Conservation (phyloP, 2,329 filamentous ascomycete species). For the Paecilomyces fulvus region DNA sequence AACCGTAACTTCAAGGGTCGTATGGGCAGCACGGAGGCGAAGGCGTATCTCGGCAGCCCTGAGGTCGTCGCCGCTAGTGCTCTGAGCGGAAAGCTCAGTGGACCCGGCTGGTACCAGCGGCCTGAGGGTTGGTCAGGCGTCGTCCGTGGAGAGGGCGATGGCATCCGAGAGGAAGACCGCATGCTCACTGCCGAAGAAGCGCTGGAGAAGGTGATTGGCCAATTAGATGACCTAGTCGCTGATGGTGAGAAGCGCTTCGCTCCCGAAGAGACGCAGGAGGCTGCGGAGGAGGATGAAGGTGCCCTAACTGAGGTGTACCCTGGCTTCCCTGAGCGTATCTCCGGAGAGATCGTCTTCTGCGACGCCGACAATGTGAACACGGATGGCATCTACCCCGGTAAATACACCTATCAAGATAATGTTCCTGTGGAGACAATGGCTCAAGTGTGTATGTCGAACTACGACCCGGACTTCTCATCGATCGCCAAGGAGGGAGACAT, state of each 20-base stretch:
- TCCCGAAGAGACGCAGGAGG: slow-evolving; percentile 6
- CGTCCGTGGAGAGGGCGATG: slow-evolving; percentile 62
- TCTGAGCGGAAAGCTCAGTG: slow-evolving; percentile 46
- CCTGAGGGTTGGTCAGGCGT: slow-evolving; percentile 56
- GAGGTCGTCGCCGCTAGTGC: slow-evolving; percentile 91
- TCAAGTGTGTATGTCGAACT: slow-evolving; percentile 87
- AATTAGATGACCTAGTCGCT: slow-evolving; percentile 57
- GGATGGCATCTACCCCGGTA: slow-evolving; percentile 84
- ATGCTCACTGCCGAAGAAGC: slow-evolving; percentile 61
- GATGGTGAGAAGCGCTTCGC: slow-evolving; percentile 43
- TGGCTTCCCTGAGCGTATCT: slow-evolving; percentile 75
- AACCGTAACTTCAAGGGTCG: slow-evolving; percentile 91
- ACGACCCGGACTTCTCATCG: slow-evolving; percentile 62
- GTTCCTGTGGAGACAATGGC: slow-evolving; percentile 73
- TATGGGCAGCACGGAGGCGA: slow-evolving; percentile 72
- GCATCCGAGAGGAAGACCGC: slow-evolving; percentile 54
- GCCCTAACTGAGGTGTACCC: slow-evolving; percentile 62
- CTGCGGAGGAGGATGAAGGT: slow-evolving; percentile 8
- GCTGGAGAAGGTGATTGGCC: slow-evolving; percentile 60
- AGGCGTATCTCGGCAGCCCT: slow-evolving; percentile 79
- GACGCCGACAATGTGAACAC: slow-evolving; percentile 86
- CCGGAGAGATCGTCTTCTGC: slow-evolving; percentile 80
- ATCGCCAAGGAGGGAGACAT: slow-evolving; percentile 65
- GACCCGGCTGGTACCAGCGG: slow-evolving; percentile 69
- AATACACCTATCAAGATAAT: slow-evolving; percentile 87